phyloP scores from a whole-genome alignment of 2,329 filamentous ascomycete species.

The Trichoderma sp. region DNA sequence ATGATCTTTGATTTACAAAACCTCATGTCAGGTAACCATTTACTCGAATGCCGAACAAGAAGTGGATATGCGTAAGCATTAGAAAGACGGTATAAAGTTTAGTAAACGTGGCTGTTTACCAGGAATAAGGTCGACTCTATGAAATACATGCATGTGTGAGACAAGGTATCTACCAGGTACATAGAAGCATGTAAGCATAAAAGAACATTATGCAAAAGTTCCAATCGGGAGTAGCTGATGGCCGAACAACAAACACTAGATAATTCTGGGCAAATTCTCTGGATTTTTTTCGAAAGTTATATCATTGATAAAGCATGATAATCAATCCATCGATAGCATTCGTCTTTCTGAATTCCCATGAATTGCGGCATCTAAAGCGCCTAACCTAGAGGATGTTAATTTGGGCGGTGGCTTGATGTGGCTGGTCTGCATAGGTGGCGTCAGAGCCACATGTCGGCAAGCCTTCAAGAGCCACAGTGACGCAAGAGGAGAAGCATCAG shows the following conservation, averaged over 20 bases:
- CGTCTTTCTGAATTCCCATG: not conserved
- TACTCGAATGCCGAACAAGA: not conserved
- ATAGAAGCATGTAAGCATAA: not conserved
- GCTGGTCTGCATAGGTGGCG: not conserved
- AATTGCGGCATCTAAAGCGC: not conserved
- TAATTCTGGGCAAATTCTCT: too few species aligned
- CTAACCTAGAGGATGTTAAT: not conserved
- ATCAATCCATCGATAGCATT: not conserved
- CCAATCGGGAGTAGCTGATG: too few species aligned
- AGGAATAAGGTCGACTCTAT: not conserved
- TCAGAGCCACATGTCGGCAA: not conserved
- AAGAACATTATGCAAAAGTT: not conserved
- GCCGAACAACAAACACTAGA: too few species aligned
- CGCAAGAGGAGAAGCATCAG: not conserved
- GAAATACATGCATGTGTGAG: too few species aligned
- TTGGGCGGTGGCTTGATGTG: not conserved
- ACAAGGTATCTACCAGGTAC: too few species aligned
- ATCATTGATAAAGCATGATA: not conserved
- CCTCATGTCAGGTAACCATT: not conserved
- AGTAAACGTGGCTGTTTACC: not conserved
- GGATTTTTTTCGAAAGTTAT: too few species aligned
- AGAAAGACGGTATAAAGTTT: not conserved
- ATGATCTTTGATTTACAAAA: slow-evolving; percentile 12
- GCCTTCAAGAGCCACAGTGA: slow-evolving; percentile 4
- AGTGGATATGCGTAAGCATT: not conserved